Percentiles rank a stretch among this genome's conserved stretches.
Conservation (phyloP, 495 filamentous ascomycete genomes). For the Chaetomium fimeti region DNA sequence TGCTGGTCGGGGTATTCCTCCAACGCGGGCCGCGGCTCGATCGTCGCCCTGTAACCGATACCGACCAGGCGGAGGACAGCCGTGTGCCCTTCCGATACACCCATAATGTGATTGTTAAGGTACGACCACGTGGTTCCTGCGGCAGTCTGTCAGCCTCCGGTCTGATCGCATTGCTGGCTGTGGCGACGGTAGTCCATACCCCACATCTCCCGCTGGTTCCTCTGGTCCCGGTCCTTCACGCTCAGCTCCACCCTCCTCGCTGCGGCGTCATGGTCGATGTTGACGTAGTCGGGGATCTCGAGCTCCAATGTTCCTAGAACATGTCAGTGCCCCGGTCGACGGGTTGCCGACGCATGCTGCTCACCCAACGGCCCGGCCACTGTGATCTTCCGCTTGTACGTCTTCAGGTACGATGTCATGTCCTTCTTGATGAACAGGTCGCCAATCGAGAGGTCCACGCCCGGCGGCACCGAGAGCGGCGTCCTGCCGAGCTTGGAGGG, state of each 20-base stretch:
- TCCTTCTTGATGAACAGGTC: conserved; percentile 56
- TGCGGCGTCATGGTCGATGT: conserved; percentile 61
- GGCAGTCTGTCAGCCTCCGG: not conserved
- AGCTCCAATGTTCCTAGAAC: conserved; percentile 65
- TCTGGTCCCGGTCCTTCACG: conserved; percentile 59
- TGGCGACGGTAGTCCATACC: conserved; percentile 56
- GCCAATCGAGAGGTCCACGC: conserved; percentile 70
- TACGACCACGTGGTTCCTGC: conserved; percentile 85
- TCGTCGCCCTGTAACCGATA: conserved; percentile 87
- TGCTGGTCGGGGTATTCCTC: conserved; percentile 74
- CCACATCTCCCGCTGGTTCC: conserved; percentile 94
- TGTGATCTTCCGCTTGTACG: conserved; percentile 60
- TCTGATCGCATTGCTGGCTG: too few relatives aligned
- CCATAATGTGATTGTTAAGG: conserved; percentile 82
- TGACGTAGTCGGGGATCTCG: conserved; percentile 68
- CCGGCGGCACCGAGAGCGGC: conserved; percentile 76
- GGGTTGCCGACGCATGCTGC: conserved; percentile 18
- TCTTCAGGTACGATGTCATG: conserved; percentile 50
- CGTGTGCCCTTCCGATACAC: conserved; percentile 93
- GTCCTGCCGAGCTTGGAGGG: conserved; percentile 81
- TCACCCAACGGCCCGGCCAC: conserved; percentile 75
- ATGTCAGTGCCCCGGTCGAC: conserved; percentile 12
- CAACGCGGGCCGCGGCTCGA: conserved; percentile 76
- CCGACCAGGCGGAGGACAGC: conserved; percentile 91
- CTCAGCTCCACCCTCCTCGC: conserved; percentile 61